A percentile compares a stretch with the other conserved stretches of the same genome.
Conservation (phyloP, 169 alveolate species). For the Prorocentrum cordatum region DNA sequence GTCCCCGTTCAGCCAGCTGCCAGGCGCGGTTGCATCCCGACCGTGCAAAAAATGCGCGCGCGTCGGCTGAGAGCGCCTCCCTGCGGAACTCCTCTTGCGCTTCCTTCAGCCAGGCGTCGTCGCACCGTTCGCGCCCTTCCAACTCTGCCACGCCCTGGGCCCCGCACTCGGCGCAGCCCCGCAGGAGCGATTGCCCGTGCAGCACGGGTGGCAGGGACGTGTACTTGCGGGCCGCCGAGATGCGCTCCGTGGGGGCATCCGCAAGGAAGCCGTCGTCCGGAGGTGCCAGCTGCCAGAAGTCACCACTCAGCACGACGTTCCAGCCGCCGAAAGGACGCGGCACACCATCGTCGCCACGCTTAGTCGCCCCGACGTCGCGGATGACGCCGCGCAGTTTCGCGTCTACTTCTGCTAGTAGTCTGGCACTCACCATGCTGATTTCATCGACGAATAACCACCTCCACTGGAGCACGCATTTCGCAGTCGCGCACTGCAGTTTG, state of each 20-base stretch:
- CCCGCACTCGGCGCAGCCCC: neutral
- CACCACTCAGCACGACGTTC: neutral
- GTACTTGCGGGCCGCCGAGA: no score
- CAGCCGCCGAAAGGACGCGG: neutral
- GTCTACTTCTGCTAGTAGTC: neutral
- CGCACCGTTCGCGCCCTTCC: neutral
- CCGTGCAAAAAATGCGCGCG: neutral
- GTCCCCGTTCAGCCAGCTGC: constrained; percentile 8
- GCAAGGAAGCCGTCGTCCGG: neutral
- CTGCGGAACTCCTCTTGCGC: neutral
- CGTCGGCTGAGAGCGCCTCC: neutral
- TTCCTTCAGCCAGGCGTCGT: neutral
- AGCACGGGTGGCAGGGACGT: neutral
- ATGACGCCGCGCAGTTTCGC: neutral
- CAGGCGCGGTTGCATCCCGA: neutral
- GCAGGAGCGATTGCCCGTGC: neutral
- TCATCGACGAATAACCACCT: neutral
- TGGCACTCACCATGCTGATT: neutral
- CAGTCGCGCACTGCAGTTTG: neutral
- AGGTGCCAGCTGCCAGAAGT: neutral
- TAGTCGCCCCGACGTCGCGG: no score
- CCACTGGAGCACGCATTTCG: neutral
- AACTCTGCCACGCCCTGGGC: constrained; percentile 6
- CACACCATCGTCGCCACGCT: no score
- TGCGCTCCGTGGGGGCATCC: neutral